Percentiles rank a stretch among this genome's conserved stretches.
Evolutionary conservation across 1,284 basidiomycete species (phyloP).

Genomic region (Puccinia coronata): DNA sequence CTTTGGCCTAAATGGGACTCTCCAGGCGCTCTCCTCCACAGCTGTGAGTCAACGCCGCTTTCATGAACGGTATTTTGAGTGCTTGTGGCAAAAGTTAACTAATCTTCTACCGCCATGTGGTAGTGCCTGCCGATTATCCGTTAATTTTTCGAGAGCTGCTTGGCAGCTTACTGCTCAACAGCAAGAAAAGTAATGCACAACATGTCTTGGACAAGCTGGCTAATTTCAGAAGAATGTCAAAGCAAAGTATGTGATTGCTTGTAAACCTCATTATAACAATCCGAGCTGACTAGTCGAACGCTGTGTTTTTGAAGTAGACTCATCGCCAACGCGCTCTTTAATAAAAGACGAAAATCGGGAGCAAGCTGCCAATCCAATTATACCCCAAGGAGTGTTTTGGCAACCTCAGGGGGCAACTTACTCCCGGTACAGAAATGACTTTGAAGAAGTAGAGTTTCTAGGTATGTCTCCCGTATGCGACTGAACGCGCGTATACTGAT

Average conservation of each 20-base stretch:
- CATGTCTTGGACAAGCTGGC: constrained; percentile 20
- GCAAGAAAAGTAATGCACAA: constrained; percentile 23
- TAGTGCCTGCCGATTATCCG: constrained; percentile 39
- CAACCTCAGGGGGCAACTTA: constrained; percentile 40
- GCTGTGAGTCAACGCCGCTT: constrained; percentile 23
- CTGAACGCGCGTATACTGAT: neutral
- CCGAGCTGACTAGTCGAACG: neutral
- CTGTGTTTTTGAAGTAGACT: neutral
- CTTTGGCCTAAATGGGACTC: constrained; percentile 39
- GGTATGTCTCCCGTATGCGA: constrained; percentile 51
- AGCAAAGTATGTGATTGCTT: neutral
- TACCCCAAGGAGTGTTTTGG: constrained; percentile 46
- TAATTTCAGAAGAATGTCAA: constrained; percentile 33
- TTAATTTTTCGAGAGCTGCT: constrained; percentile 40
- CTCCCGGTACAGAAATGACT: constrained; percentile 57
- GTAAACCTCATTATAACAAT: neutral
- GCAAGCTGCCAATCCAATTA: constrained; percentile 46
- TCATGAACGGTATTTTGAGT: neutral
- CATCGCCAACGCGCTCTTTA: neutral
- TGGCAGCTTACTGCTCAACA: constrained; percentile 28
- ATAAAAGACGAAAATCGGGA: constrained; percentile 53
- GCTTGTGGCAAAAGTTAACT: neutral
- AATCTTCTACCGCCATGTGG: neutral
- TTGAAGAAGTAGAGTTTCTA: constrained; percentile 58
- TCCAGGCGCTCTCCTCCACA: constrained; percentile 23